These are phyloP conservation scores for Suillus subluteus DNA, from an alignment of 768 basidiomycete species.

Conservation along the genomic window DNA sequence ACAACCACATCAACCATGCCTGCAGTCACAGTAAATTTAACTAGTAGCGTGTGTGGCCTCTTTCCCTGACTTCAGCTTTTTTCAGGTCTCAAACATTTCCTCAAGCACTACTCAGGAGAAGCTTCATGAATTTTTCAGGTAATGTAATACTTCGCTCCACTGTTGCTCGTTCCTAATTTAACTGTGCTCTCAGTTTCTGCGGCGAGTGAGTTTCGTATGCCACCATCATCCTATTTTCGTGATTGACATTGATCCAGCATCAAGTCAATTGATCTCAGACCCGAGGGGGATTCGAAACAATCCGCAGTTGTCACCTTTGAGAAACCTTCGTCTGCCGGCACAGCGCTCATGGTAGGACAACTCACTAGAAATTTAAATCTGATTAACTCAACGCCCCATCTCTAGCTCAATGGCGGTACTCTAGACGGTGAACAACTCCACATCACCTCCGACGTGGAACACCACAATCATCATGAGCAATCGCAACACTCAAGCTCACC, in stretches of 20 bases:
- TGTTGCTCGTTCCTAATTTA: conserved; percentile 11
- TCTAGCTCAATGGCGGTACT: conserved; percentile 71
- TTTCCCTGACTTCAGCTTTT: neutral
- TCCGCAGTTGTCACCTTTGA: conserved; percentile 82
- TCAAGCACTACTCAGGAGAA: conserved; percentile 65
- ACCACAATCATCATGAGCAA: conserved; percentile 55
- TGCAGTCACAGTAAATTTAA: conserved; percentile 38
- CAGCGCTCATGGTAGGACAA: conserved; percentile 72
- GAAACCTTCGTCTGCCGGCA: conserved; percentile 82
- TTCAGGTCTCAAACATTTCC: conserved; percentile 74
- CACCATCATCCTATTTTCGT: neutral
- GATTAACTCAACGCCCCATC: neutral
- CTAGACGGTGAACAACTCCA: conserved; percentile 72
- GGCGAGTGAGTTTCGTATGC: conserved; percentile 59
- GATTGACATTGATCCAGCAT: conserved; percentile 50
- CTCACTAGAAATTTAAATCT: accelerated
- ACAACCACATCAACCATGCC: conserved; percentile 25
- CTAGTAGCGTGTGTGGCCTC: conserved; percentile 16
- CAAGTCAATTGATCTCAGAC: conserved; percentile 59
- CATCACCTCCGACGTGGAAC: conserved; percentile 71
- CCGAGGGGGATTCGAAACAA: conserved; percentile 38
- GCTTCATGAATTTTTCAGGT: conserved; percentile 84
- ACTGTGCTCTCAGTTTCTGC: conserved; percentile 64
- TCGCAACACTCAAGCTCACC: conserved; percentile 40
- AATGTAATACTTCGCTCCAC: conserved; percentile 27